phyloP scores from a whole-genome alignment of 2,329 filamentous ascomycete species.

The Pleurostoma richardsiae region DNA sequence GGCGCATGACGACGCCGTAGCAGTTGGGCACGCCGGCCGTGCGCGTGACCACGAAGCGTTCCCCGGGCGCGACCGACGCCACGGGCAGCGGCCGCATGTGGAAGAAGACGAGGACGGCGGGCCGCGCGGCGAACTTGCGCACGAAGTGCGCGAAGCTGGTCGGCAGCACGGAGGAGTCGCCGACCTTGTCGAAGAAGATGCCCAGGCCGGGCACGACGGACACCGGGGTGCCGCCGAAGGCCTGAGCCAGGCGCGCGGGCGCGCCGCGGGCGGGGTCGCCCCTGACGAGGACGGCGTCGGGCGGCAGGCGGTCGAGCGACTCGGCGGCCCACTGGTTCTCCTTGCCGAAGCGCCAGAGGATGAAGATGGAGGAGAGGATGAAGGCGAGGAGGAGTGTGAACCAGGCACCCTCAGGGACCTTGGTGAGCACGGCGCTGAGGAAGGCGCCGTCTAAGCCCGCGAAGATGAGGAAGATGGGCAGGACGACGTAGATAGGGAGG shows the following conservation, averaged over 20 bases:
- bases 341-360: constrained; percentile 76
- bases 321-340: constrained; percentile 73
- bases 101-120: constrained; percentile 69
- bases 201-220: constrained; percentile 53
- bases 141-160: constrained; percentile 69
- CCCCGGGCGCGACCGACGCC: constrained; percentile 45
- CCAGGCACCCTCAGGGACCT: constrained; percentile 74
- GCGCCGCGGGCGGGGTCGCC: constrained; percentile 5
- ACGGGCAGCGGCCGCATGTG: constrained; percentile 61
- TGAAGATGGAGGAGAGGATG: constrained; percentile 59
- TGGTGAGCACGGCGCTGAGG: constrained; percentile 63
- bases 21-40: constrained; percentile 47
- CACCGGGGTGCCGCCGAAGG: constrained; percentile 35
- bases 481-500: constrained; percentile 53
- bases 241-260: constrained; percentile 18
- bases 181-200: constrained; percentile 76
- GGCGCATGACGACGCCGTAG: constrained; percentile 64
- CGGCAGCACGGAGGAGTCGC: constrained; percentile 49
- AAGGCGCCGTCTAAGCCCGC: constrained; percentile 65
- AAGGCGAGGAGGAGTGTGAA: constrained; percentile 65
- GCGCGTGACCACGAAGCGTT: constrained; percentile 41
- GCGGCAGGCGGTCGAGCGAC: constrained; percentile 51
- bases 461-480: constrained; percentile 58
- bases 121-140: constrained; percentile 62
- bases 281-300: constrained; percentile 29